Base-by-base conservation (phyloP, 305 asterid species). In the Fraxinus albicans region DNA sequence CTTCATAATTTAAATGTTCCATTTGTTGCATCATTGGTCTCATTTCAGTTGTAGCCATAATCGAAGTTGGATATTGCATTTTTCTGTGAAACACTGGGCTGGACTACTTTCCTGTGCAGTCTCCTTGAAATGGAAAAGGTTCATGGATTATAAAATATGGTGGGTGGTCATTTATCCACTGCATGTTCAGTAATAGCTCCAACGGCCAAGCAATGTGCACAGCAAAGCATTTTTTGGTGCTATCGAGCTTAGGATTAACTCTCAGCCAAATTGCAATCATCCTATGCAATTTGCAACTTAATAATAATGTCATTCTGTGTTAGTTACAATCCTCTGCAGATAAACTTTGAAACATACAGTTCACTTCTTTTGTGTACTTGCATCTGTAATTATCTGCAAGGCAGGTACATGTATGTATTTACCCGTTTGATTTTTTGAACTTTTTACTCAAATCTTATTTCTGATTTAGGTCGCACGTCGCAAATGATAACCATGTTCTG, bases 401-500 rank as follows among this genome's bases (percentile, higher is more conserved):
- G n/a, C 33, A 8, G 72, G 33, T 23, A 63, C 19, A 12, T 10
- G 36, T 67, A 27, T 27, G 34, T 69, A 3, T 53, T 69, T 29
- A 29, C 38, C 38, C 7, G 2, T 69, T 12, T 69, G 8, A 25
- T 69, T 69, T 29, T 69, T 17, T 53, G 33, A 69, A 8, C 33
- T 76, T 74, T 9, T 73, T 55, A 67, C 81, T 78, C 29, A 69
- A 19, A 79, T 79, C 75, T 73, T 83, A 55, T 65, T 69, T 76
- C 65, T 78, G 77, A 76, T 38, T 63, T 67, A 94, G 98, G 89
- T 91, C 94, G 75, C 91, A 94, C 23, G 92, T 89, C 79, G 99
- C 99, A 60, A 94, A 92, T 77, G 98, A 94, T 73, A 89, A 91
- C 87, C 95, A 96, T 21, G 98, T 96, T 33, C 33, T 67, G 47